Evolutionary conservation across 176 grass and related monocot species (phyloP).

Genomic region (Pharus latifolius): DNA sequence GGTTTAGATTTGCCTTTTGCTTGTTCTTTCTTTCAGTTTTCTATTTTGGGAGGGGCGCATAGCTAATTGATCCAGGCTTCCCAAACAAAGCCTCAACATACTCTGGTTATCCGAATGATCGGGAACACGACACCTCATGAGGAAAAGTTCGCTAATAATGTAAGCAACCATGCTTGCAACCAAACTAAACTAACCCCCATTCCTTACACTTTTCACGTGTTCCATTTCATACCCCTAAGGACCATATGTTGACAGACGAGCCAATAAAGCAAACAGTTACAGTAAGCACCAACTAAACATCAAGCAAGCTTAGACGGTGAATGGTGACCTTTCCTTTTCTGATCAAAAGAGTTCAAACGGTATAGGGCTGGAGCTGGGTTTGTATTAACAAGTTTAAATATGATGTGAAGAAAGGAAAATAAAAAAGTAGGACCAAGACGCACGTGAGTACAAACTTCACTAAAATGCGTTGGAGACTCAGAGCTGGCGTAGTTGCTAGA

Average conservation of each 20-base stretch:
- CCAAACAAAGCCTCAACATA: not conserved
- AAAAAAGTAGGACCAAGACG: conserved; percentile 6
- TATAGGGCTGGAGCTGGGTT: not conserved
- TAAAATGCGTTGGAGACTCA: not conserved
- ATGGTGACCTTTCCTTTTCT: no score
- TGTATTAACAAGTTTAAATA: not conserved
- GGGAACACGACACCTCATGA: not conserved
- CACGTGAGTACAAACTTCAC: conserved; percentile 32
- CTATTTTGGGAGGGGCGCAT: not conserved
- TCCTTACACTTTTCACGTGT: not conserved
- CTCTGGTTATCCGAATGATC: not conserved
- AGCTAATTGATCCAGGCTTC: not conserved
- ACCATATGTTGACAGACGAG: no score
- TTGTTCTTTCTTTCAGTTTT: not conserved
- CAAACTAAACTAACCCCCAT: not conserved
- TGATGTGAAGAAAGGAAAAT: not conserved
- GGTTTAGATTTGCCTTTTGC: not conserved
- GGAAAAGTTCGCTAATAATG: not conserved
- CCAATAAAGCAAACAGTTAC: no score
- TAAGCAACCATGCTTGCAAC: not conserved
- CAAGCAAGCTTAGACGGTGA: no score
- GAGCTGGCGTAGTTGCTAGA: conserved; percentile 12
- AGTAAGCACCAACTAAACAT: no score
- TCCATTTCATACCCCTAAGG: no score
- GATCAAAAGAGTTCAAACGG: not conserved